A percentile compares a stretch with the other conserved stretches of the same genome.
Conservation (phyloP, 208 protist genomes). For the Jaenimonas drosophilae region DNA sequence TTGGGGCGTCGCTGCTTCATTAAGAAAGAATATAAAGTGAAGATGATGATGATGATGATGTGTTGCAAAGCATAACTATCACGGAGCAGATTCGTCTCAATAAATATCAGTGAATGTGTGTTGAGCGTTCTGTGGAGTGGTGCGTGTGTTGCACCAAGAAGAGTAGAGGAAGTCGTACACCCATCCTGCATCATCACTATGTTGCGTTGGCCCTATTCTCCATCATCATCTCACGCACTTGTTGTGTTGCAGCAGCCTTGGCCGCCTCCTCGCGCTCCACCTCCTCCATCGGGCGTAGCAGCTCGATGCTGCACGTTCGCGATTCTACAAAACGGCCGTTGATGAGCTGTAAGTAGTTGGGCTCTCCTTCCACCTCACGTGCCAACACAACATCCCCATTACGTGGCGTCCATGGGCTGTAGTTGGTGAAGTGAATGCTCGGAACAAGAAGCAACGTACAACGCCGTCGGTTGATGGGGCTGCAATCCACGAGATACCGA, state of each 20-base stretch:
- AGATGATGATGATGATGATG: too few relatives aligned
- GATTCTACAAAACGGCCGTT: conserved; percentile 76
- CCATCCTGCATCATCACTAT: too few relatives aligned
- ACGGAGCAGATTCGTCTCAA: too few relatives aligned
- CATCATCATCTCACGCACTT: background rate
- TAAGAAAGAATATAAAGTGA: too few relatives aligned
- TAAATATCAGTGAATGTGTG: too few relatives aligned
- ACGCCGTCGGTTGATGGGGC: conserved; percentile 54
- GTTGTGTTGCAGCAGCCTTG: conserved; percentile 2
- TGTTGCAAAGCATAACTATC: too few relatives aligned
- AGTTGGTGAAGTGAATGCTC: conserved; percentile 74
- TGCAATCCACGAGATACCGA: conserved; percentile 69
- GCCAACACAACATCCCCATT: conserved; percentile 80
- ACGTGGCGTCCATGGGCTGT: conserved; percentile 72
- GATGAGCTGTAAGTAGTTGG: conserved; percentile 72
- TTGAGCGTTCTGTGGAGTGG: too few relatives aligned
- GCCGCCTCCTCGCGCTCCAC: conserved; percentile 12
- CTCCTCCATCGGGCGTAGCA: conserved; percentile 52
- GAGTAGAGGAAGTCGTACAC: too few relatives aligned
- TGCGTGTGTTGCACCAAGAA: too few relatives aligned
- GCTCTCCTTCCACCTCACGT: conserved; percentile 44
- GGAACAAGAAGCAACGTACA: conserved; percentile 69
- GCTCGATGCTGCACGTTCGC: conserved; percentile 61
- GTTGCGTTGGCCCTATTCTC: background rate
- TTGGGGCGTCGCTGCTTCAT: too few relatives aligned